Evolutionary conservation across 805 yeast species (phyloP), one percentile per base, ranked within the genome.

Genomic region (Metschnikowia bowlesiae): DNA sequence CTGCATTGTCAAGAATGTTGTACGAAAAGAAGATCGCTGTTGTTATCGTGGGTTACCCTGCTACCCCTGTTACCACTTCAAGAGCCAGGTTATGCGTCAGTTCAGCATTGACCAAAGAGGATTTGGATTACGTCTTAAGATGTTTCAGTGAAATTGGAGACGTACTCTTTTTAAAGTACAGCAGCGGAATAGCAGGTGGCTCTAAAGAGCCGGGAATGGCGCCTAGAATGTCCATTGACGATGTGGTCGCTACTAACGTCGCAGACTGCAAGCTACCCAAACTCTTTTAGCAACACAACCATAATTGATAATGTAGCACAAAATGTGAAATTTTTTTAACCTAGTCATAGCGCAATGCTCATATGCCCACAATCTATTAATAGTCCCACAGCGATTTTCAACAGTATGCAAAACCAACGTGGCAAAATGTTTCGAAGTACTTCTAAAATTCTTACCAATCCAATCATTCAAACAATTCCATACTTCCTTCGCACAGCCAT

Each of bases 11-110:
- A 42, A 80, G 96, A 66, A 80, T 82, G 79, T 79, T 92, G 78
- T 80, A 86, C 59, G 82, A 80, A 56, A 75, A 82, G 68, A 87
- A 87, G 47, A 84, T 94, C 53, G 99, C 99, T 3, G 91, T 92
- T 44, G 99, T 94, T 34, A 85, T 92, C 55, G 98, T 92, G 40
- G 97, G 98, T 35, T 94, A 94, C 66, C 99, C 99, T 9, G 99
- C 99, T 0, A 92, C 98, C 0, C 96, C 96, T 34, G 77, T 94
- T 57, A 83, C 89, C 39, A 82, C 90, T 35, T 87, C 96, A 5
- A 83, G 99, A 71, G 90, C 89, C 29, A 82, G 99, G 68, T 82
- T 94, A 61, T 94, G 99, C 76, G 85, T 94, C 60, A 86, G 96
- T 48, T 75, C 97, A 0, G 87, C 98, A 1, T 78, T 95, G 61